These are phyloP conservation scores for Catenaria anguillulae DNA, from an alignment of 371 early-diverging fungal genomes.

Conservation along the genomic window DNA sequence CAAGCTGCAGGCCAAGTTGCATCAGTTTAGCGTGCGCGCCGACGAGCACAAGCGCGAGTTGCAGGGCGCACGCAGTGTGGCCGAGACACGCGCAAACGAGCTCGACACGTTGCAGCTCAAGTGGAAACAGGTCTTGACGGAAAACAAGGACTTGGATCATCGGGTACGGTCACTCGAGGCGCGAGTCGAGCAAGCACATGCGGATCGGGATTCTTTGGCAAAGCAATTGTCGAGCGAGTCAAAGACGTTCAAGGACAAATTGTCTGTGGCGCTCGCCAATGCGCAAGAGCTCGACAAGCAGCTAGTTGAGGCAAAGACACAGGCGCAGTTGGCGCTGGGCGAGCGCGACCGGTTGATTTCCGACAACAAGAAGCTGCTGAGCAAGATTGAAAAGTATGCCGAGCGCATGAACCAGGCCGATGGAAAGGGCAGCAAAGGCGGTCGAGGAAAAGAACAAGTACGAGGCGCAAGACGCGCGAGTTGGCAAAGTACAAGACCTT, in stretches of 20 bases:
- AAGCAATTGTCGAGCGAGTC: background rate
- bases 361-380: background rate
- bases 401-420: no score
- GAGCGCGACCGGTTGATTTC: background rate
- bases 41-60: background rate
- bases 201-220: background rate
- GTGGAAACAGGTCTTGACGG: background rate
- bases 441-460: background rate
- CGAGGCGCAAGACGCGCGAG: background rate
- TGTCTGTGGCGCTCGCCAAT: background rate
- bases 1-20: background rate
- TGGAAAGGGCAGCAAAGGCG: no score
- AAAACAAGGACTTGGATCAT: background rate
- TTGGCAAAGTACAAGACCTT: background rate
- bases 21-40: background rate
- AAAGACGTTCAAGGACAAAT: background rate
- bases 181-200: background rate
- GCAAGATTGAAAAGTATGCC: background rate
- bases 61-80: background rate
- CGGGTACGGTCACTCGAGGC: background rate
- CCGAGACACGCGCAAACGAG: background rate
- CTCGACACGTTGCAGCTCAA: background rate
- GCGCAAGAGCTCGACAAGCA: background rate
- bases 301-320: background rate
- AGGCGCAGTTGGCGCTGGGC: background rate